Conservation (phyloP, 2,329 filamentous ascomycete genomes). For the Chaetomiaceae sp. region DNA sequence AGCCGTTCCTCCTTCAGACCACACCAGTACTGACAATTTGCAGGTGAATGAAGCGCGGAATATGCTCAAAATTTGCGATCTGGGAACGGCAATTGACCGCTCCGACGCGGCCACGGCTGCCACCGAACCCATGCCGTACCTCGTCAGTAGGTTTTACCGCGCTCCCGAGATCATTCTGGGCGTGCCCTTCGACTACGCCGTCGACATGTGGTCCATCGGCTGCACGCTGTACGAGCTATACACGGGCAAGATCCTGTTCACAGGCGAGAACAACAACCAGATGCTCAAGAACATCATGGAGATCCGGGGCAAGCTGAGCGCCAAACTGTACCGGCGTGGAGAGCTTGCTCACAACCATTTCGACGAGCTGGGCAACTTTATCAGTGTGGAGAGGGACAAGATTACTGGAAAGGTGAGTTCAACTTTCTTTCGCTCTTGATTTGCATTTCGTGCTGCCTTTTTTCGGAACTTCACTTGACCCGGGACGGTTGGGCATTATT, state of each 20-base stretch:
- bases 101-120: constrained; percentile 67
- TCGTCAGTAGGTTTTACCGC: constrained; percentile 95
- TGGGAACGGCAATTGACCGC: constrained; percentile 91
- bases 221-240: constrained; percentile 97
- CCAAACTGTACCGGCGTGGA: constrained; percentile 82
- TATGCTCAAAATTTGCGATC: constrained; percentile 87
- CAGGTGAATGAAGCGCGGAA: constrained; percentile 76
- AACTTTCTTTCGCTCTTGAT: constrained; percentile 3
- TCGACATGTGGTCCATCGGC: constrained; percentile 97
- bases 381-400: constrained; percentile 81
- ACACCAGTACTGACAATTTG: constrained; percentile 26
- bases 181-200: constrained; percentile 90
- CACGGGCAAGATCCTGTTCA: constrained; percentile 95
- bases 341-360: constrained; percentile 75
- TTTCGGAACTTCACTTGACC: background rate
- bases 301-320: constrained; percentile 84
- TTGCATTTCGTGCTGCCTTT: background rate
- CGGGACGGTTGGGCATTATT: no score
- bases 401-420: constrained; percentile 66
- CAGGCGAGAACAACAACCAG: constrained; percentile 93
- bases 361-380: constrained; percentile 77
- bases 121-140: constrained; percentile 87
- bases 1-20: no score
- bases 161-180: constrained; percentile 96
- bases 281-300: constrained; percentile 98